Conservation (phyloP, 176 grass and related monocot species). For the Oryza rufipogon region DNA sequence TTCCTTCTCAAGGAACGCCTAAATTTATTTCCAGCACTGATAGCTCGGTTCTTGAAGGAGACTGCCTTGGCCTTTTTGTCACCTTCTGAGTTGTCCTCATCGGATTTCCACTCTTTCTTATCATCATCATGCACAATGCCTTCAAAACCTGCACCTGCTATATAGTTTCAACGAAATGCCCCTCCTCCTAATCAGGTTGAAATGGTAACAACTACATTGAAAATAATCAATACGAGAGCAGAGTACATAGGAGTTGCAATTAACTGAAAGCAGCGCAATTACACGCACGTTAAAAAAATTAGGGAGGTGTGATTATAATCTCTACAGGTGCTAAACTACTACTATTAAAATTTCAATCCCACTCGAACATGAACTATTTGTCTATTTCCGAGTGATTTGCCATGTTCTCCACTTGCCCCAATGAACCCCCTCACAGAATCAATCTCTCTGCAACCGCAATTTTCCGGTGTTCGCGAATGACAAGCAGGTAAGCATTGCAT, state of each 20-base stretch:
- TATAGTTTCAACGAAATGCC: conserved; percentile 21
- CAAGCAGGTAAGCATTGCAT: not conserved
- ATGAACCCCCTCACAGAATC: not conserved
- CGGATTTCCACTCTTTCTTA: conserved; percentile 64
- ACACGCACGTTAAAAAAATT: not conserved
- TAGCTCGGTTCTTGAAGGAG: conserved; percentile 79
- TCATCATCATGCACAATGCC: conserved; percentile 44
- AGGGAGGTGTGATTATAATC: not conserved
- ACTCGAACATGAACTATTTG: not conserved
- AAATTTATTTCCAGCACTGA: conserved; percentile 71
- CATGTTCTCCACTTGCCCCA: not conserved
- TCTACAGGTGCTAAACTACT: not conserved
- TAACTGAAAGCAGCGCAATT: not conserved
- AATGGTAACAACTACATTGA: not conserved
- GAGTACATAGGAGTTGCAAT: not conserved
- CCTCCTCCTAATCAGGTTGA: conserved; percentile 2
- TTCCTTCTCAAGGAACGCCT: conserved; percentile 73
- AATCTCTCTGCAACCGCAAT: conserved; percentile 2
- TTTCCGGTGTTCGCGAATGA: not conserved
- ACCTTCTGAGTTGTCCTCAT: conserved; percentile 69
- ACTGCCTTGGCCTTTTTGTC: conserved; percentile 67
- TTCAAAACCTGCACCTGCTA: conserved; percentile 50
- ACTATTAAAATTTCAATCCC: not conserved
- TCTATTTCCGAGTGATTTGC: not conserved
- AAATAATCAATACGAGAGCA: not conserved